phyloP scores from a whole-genome alignment of 768 basidiomycete species.

The Saitozyma podzolica region DNA sequence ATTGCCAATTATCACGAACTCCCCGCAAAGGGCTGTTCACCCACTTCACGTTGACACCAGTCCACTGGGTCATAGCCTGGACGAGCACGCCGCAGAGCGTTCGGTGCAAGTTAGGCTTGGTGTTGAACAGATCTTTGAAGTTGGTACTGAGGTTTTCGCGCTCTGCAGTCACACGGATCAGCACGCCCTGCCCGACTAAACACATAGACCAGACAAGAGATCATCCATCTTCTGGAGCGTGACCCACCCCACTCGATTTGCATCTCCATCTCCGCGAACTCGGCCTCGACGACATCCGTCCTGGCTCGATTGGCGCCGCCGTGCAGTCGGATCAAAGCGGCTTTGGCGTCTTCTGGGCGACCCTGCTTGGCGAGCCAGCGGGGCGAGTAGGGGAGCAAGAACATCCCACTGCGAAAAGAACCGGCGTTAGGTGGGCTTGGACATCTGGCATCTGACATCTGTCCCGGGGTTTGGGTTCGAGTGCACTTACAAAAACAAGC shows the following conservation, averaged over 20 bases:
- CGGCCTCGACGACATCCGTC: conserved; percentile 24
- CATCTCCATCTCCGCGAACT: conserved; percentile 24
- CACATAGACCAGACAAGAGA: too few relatives aligned
- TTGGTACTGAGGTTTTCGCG: conserved; percentile 23
- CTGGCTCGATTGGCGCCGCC: conserved; percentile 19
- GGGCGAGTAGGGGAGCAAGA: conserved; percentile 41
- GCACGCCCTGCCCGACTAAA: too few relatives aligned
- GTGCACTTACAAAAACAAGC: conserved; percentile 53
- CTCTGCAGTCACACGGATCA: conserved; percentile 6
- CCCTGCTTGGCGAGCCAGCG: conserved; percentile 66
- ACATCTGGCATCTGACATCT: background rate
- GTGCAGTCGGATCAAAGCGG: conserved; percentile 60
- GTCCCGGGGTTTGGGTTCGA: background rate
- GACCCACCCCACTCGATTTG: conserved; percentile 42
- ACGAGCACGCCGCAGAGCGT: conserved; percentile 63
- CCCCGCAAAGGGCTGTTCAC: too few relatives aligned
- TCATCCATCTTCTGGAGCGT: background rate
- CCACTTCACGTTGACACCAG: conserved; percentile 55
- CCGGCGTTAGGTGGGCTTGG: background rate
- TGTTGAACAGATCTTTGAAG: conserved; percentile 61
- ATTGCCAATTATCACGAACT: too few relatives aligned
- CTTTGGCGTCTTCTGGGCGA: conserved; percentile 62
- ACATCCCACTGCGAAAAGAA: conserved; percentile 21
- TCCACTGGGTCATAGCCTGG: conserved; percentile 66
- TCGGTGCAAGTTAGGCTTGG: conserved; percentile 59